Evolutionary conservation across 2,329 filamentous ascomycete species (phyloP), one percentile per base, ranked within the genome.

Genomic region (Colletotrichum aenigma): DNA sequence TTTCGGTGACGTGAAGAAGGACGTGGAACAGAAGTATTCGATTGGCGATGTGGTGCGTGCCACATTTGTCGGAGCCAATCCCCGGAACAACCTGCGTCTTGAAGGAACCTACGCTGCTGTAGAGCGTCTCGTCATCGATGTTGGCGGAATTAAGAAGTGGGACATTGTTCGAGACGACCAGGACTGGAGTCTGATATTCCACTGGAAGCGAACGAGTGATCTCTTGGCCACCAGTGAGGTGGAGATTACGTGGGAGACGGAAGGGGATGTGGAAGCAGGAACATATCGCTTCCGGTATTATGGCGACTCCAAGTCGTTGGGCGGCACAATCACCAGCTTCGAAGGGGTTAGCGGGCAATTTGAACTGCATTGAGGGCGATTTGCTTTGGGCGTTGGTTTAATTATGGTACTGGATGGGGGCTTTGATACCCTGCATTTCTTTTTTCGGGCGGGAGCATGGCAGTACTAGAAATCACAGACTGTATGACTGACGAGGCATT

Each of bases 41-140:
- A 84, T 86, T 3, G 94, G 95, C 4, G 88, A 90, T 10, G 87
- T 87, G 0, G 90, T 95, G 32, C 90, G 85, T 6, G 94, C 90
- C 0, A 92, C 88, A 0, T 98, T 98, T 82, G 90, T 96, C 1
- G 96, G 94, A 21, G 96, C 96, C 6, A 98, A 98, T 80, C 96
- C 96, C 10, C 90, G 96, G 66, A 98, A 98, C 83, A 94, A 97
- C 77, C 89, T 98, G 58, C 91, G 92, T 4, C 91, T 95, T 2
- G 96, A 95, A 81, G 89, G 89, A 15, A 98, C 94, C 0, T 98
- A 93, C 81, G 94, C 94, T 0, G 91, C 93, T 0, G 91, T 98
- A 0, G 95, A 98, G 86, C 88, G 87, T 79, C 86, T 90, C 26
- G 83, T 89, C 18, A 78, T 78, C 61, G 71, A 80, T 3, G 43